Percentiles rank a stretch among this genome's conserved stretches.
Conservation (phyloP, 805 yeast species). For the Lipomyces spencermartinsiae region DNA sequence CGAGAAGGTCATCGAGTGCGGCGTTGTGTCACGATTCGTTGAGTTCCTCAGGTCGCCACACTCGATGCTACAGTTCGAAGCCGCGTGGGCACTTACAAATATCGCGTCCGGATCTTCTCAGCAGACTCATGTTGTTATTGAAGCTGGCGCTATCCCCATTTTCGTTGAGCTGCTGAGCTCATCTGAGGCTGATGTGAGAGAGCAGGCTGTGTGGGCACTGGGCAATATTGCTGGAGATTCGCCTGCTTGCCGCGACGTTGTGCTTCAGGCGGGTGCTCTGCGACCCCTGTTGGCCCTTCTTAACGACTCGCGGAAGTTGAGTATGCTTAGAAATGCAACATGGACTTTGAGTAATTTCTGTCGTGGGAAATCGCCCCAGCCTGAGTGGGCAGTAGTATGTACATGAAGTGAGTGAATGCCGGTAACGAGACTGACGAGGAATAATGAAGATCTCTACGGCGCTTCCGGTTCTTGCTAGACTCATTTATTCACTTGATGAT, state of each 20-base stretch:
- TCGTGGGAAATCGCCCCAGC: slow-evolving; percentile 95
- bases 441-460: slow-evolving; percentile 69
- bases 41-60: slow-evolving; percentile 78
- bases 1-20: slow-evolving; percentile 87
- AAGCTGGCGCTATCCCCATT: slow-evolving; percentile 90
- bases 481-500: slow-evolving; percentile 86
- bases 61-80: slow-evolving; percentile 91
- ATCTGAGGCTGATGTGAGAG: slow-evolving; percentile 87
- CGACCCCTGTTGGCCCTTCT: slow-evolving; percentile 82
- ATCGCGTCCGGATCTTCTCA: slow-evolving; percentile 93
- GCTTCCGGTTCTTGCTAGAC: slow-evolving; percentile 87
- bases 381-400: slow-evolving; percentile 75
- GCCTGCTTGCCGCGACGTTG: slow-evolving; percentile 85
- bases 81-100: slow-evolving; percentile 99
- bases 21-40: slow-evolving; percentile 91
- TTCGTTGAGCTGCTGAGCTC: slow-evolving; percentile 84
- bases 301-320: slow-evolving; percentile 74
- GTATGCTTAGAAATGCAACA: slow-evolving; percentile 94
- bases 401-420: background rate
- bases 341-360: slow-evolving; percentile 98
- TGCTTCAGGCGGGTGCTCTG: slow-evolving; percentile 84
- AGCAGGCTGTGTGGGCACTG: slow-evolving; percentile 98
- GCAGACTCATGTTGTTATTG: slow-evolving; percentile 90
- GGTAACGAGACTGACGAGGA: background rate
- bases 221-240: slow-evolving; percentile 99